Conservation (phyloP, 1,139 yeast species). For the Debaryomycetaceae sp. region DNA sequence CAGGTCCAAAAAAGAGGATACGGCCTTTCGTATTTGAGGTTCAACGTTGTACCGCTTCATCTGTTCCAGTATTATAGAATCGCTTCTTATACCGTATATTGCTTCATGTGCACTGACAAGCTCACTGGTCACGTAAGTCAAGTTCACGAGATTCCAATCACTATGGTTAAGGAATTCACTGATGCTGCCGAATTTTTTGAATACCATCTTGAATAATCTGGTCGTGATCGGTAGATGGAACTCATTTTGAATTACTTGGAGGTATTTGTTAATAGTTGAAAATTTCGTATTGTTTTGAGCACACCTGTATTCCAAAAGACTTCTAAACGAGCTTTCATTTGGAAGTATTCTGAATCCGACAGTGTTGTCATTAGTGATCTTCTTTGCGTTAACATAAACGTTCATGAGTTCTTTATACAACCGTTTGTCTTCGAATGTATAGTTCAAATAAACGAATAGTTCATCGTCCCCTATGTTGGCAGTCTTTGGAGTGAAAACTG, state of each 20-base stretch:
- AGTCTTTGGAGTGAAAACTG: constrained; percentile 4
- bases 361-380: constrained; percentile 20
- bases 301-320: constrained; percentile 16
- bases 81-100: constrained; percentile 16
- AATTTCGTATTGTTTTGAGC: constrained; percentile 2
- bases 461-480: constrained; percentile 9
- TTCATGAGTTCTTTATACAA: constrained; percentile 14
- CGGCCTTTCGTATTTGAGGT: background rate
- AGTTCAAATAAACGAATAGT: constrained; percentile 11
- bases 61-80: constrained; percentile 9
- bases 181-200: constrained; percentile 7
- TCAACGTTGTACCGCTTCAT: background rate
- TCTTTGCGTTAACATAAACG: constrained; percentile 17
- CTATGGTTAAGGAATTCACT: background rate
- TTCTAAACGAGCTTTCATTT: constrained; percentile 25
- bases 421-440: constrained; percentile 17
- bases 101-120: constrained; percentile 19
- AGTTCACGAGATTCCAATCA: constrained; percentile 8
- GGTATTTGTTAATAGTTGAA: constrained; percentile 11
- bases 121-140: constrained; percentile 12
- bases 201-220: constrained; percentile 16
- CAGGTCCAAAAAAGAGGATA: constrained; percentile 5
- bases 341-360: constrained; percentile 16
- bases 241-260: constrained; percentile 15
- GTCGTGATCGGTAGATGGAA: constrained; percentile 26